Evolutionary conservation across 345 rosid species (phyloP), one percentile per base, ranked within the genome.

Genomic region (Salix caprea): DNA sequence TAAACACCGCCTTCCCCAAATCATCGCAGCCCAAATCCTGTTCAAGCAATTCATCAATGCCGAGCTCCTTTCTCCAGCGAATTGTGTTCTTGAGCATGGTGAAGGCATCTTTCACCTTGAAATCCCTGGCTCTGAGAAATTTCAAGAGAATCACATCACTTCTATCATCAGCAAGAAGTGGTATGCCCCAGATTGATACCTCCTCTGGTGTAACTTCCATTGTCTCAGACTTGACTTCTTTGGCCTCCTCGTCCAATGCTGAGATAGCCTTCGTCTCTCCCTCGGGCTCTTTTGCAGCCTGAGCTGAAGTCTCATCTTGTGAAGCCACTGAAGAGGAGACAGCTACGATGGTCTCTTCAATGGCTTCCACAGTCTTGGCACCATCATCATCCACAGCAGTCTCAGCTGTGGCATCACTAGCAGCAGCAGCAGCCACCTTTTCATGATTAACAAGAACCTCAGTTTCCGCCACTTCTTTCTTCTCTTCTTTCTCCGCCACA

Each of bases 21-120:
- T 77, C 84, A 54, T 69, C 34, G 3, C 24, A 32, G 23, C 75
- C 80, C 28, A 81, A 24, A n/a, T 81, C 84, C 15, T 81, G 64
- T 0, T 77, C 78, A 15, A 81, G 16, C 67, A 81, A 71, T 66
- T 70, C 84, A 15, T 81, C 84, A 65, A 77, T 81, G 34, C 71
- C 66, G 16, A 81, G 58, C 62, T 81, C 84, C 62, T 81, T 81
- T 73, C 84, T 81, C 84, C 84, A 81, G 13, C 50, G 65, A 64
- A 81, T 36, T 12, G 81, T 81, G 73, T 70, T 81, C 78, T 74
- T 77, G 32, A 81, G 72, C 84, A 81, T 81, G 30, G 78, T 30
- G 34, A 77, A 74, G 13, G 84, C 81, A 34, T 81, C 84, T 32
- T 60, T 77, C 30, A 70, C 76, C 64, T 70, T 81, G 58, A 81